Evolutionary conservation across 495 filamentous ascomycete species (phyloP).

Genomic region (Aspergillus sclerotioniger): DNA sequence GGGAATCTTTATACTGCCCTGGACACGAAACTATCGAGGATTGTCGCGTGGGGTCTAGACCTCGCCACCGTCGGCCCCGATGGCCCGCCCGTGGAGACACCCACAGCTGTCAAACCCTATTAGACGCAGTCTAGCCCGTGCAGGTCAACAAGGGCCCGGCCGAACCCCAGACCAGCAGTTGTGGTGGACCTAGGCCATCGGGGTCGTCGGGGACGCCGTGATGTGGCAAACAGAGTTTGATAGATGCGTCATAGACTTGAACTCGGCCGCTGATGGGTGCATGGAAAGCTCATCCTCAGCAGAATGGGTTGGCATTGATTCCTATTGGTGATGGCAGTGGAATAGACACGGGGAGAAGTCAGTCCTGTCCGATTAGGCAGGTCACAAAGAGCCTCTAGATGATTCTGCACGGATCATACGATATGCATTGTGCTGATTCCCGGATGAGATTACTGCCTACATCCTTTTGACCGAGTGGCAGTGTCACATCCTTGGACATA

Average conservation of each 20-base stretch:
- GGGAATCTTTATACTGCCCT: background rate
- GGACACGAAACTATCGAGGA: background rate
- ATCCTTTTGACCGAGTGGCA: too few species aligned
- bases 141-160: background rate
- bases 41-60: background rate
- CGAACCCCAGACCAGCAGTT: too few species aligned
- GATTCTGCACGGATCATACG: too few species aligned
- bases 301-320: too few species aligned
- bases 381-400: background rate
- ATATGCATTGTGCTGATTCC: too few species aligned
- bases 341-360: too few species aligned
- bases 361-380: background rate
- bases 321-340: too few species aligned
- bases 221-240: background rate
- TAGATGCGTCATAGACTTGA: constrained; percentile 6
- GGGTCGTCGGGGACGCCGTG: background rate
- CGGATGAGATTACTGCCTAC: too few species aligned
- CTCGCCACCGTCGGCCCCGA: background rate
- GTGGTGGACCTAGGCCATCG: background rate
- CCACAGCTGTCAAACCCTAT: background rate
- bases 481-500: too few species aligned
- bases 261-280: background rate
- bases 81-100: background rate
- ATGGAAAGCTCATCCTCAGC: too few species aligned
- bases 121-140: background rate